Evolutionary conservation across 192 early-diverging fungal genomes (phyloP), one percentile per base, ranked within the genome.

Genomic region (Coemansia sp.): DNA sequence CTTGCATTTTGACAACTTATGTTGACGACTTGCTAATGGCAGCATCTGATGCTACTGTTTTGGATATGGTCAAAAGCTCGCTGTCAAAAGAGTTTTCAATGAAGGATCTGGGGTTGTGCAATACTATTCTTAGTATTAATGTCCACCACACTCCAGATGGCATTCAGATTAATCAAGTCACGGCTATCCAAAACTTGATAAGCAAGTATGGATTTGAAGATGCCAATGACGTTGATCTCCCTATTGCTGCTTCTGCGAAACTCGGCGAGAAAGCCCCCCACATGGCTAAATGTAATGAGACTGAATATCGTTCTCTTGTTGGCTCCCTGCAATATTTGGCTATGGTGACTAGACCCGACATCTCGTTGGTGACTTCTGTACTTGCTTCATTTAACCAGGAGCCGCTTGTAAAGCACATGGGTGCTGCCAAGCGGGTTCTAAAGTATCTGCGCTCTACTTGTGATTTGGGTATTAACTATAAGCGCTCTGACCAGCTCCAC

Each of bases 11-110:
- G 9, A 65, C 54, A 29, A 45, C 64, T 43, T 65, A 58, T 64
- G 62, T 64, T 29, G 62, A 53, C 31, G 46, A 64, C n/a, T 38
- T 64, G 24, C 51, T 65, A 29, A 39, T 64, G 29, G 62, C 62
- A 15, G 35, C 46, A 24, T 46, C 45, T 46, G 45, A 46, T 46
- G 45, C 45, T 46, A n/a, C 41, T 6, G 19, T 43, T n/a, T 43
- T 43, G 6, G 17, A n/a, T n/a, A n/a, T n/a, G n/a, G n/a, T 46
- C n/a, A 47, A 51, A 24, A 7, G 9, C 24, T 51, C 49, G 5
- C 49, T 51, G 4, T 51, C 49, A 1, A 29, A 27, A 14, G 49
- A 51, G 49, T 51, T 51, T n/a, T 51, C 49, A 29, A 51, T 51
- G 49, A 51, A 51, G 27, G 49, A 51, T 31, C 49, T 51, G 14